phyloP scores from a whole-genome alignment of 1,284 basidiomycete genomes.

The Sutorius eximius region DNA sequence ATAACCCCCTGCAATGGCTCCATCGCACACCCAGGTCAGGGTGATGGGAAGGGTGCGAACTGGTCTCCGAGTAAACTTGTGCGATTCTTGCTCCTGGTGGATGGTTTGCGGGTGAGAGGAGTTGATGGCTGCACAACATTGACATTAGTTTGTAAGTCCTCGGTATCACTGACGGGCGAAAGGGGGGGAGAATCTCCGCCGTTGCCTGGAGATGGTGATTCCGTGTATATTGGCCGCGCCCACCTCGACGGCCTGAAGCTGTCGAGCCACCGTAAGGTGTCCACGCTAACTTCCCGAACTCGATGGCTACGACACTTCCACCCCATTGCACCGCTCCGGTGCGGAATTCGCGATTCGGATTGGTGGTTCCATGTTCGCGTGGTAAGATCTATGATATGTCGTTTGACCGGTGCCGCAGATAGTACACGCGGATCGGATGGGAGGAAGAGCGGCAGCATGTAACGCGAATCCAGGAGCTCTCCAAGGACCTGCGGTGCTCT shows the following conservation, averaged over 20 bases:
- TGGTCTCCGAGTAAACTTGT: constrained; percentile 45
- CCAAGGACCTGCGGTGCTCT: constrained; percentile 79
- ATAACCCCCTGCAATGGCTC: too few species aligned
- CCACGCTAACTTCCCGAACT: constrained; percentile 59
- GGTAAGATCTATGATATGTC: constrained; percentile 37
- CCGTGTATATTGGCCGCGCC: constrained; percentile 42
- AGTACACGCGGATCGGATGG: constrained; percentile 79
- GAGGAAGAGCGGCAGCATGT: constrained; percentile 88
- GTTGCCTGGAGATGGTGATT: constrained; percentile 35
- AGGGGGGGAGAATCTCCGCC: constrained; percentile 34
- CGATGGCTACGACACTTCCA: constrained; percentile 58
- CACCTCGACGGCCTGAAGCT: constrained; percentile 46
- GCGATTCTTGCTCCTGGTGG: constrained; percentile 55
- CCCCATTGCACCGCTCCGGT: constrained; percentile 45
- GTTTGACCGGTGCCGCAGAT: constrained; percentile 62
- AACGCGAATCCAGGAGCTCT: constrained; percentile 85
- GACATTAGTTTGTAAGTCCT: constrained; percentile 30
- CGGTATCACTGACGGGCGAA: constrained; percentile 26
- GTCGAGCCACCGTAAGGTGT: constrained; percentile 67
- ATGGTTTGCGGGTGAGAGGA: constrained; percentile 66
- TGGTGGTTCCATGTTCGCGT: constrained; percentile 29
- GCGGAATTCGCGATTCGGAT: constrained; percentile 39
- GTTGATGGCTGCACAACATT: constrained; percentile 49
- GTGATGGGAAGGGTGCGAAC: constrained; percentile 20
- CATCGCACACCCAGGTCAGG: too few species aligned